These are phyloP conservation scores for Aspergillus clavatus DNA, from an alignment of 2,329 filamentous ascomycete species.

Conservation along the genomic window DNA sequence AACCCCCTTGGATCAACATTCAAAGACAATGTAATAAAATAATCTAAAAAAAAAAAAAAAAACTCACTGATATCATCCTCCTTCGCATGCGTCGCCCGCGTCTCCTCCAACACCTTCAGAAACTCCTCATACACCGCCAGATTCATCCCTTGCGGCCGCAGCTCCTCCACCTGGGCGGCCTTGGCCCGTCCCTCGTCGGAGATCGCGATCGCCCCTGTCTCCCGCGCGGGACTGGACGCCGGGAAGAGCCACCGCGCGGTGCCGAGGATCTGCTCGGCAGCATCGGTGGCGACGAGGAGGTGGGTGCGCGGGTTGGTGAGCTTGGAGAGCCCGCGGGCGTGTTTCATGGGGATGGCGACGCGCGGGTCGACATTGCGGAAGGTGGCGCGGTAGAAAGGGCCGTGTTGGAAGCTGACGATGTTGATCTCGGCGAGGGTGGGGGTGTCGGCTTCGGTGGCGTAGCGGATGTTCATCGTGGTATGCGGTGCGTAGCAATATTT, in stretches of 20 bases:
- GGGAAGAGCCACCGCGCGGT: constrained; percentile 48
- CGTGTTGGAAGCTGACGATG: constrained; percentile 43
- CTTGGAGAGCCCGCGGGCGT: constrained; percentile 33
- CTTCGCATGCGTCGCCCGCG: constrained; percentile 15
- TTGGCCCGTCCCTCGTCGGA: constrained; percentile 39
- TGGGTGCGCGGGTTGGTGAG: constrained; percentile 37
- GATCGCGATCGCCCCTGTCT: constrained; percentile 19
- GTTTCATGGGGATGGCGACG: constrained; percentile 34
- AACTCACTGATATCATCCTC: constrained; percentile 24
- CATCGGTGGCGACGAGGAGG: constrained; percentile 40
- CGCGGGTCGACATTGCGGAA: constrained; percentile 34
- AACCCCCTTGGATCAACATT: no score
- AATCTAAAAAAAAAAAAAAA: not conserved
- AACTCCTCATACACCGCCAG: constrained; percentile 34
- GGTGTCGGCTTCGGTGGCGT: constrained; percentile 41
- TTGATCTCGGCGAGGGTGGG: constrained; percentile 42
- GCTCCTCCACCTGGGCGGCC: constrained; percentile 32
- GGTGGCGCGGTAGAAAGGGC: constrained; percentile 34
- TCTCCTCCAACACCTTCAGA: constrained; percentile 13
- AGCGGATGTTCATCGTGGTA: constrained; percentile 27
- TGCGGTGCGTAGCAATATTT: not conserved
- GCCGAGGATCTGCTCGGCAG: constrained; percentile 35
- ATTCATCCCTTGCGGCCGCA: constrained; percentile 44
- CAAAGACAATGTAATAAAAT: no score
- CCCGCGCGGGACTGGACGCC: constrained; percentile 15